Evolutionary conservation across 2,329 filamentous ascomycete species (phyloP).

Genomic region (Colletotrichum sp.): DNA sequence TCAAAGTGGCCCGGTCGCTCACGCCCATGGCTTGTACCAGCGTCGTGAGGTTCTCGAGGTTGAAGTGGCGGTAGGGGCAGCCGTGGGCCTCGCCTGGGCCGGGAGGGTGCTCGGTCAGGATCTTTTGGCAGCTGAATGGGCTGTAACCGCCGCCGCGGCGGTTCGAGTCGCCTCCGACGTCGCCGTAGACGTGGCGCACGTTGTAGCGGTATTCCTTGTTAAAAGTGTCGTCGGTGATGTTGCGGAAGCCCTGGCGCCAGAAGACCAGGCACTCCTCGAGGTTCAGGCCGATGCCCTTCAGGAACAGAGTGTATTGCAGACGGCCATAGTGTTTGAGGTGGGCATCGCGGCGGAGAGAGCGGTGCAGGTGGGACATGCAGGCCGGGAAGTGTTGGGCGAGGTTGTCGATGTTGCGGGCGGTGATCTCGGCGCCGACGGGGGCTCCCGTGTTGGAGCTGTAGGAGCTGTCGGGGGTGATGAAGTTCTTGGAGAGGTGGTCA

Average conservation of each 20-base stretch:
- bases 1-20: slow-evolving; percentile 76
- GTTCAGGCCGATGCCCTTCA: slow-evolving; percentile 92
- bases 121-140: slow-evolving; percentile 93
- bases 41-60: slow-evolving; percentile 79
- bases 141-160: slow-evolving; percentile 86
- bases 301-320: slow-evolving; percentile 93
- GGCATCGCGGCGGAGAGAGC: slow-evolving; percentile 81
- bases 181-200: slow-evolving; percentile 91
- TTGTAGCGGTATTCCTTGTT: slow-evolving; percentile 99
- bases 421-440: slow-evolving; percentile 75
- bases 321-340: slow-evolving; percentile 94
- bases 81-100: slow-evolving; percentile 89
- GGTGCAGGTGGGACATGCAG: slow-evolving; percentile 94
- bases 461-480: slow-evolving; percentile 86
- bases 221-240: slow-evolving; percentile 91
- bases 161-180: slow-evolving; percentile 92
- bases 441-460: slow-evolving; percentile 71
- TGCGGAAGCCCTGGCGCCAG: slow-evolving; percentile 86
- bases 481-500: slow-evolving; percentile 89
- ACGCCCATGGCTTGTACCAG: slow-evolving; percentile 83
- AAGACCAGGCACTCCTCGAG: slow-evolving; percentile 93
- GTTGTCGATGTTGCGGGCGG: slow-evolving; percentile 78
- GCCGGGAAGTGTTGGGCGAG: slow-evolving; percentile 85
- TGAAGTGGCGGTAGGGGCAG: slow-evolving; percentile 96
- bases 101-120: slow-evolving; percentile 86